Evolutionary conservation across 169 alveolate species (phyloP).

Genomic region (Plasmodium blacklocki): DNA sequence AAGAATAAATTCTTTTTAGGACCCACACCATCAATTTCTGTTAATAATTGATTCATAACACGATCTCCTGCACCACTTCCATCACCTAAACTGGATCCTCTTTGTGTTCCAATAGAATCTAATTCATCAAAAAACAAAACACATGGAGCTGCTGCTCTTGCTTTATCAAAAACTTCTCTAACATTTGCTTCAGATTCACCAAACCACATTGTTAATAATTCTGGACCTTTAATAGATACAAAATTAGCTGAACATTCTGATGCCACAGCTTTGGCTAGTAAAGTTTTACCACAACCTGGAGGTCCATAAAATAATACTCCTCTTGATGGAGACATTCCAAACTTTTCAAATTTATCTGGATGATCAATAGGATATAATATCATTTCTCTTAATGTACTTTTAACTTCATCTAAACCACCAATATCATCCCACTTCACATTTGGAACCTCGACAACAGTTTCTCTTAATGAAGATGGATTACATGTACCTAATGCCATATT

Average conservation of each 20-base stretch:
- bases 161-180: conserved; percentile 99
- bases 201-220: conserved; percentile 99
- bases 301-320: conserved; percentile 99
- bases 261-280: conserved; percentile 99
- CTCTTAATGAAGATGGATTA: conserved; percentile 97
- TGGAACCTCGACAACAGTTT: conserved; percentile 99
- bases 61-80: conserved; percentile 99
- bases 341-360: conserved; percentile 98
- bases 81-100: conserved; percentile 95
- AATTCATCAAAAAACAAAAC: conserved; percentile 99
- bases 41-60: conserved; percentile 98
- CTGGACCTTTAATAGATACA: conserved; percentile 99
- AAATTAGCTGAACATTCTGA: conserved; percentile 99
- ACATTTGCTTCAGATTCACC: conserved; percentile 99
- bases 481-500: conserved; percentile 96
- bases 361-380: conserved; percentile 96
- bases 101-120: conserved; percentile 99
- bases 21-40: conserved; percentile 99
- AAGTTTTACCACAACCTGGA: conserved; percentile 99
- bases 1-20: conserved; percentile 99
- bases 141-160: conserved; percentile 99
- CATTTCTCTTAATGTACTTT: conserved; percentile 97
- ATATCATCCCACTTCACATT: conserved; percentile 99
- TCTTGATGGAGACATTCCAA: conserved; percentile 98
- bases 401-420: conserved; percentile 98